Conservation (phyloP, 352 stramenopile species). For the Pythium brachiatum region DNA sequence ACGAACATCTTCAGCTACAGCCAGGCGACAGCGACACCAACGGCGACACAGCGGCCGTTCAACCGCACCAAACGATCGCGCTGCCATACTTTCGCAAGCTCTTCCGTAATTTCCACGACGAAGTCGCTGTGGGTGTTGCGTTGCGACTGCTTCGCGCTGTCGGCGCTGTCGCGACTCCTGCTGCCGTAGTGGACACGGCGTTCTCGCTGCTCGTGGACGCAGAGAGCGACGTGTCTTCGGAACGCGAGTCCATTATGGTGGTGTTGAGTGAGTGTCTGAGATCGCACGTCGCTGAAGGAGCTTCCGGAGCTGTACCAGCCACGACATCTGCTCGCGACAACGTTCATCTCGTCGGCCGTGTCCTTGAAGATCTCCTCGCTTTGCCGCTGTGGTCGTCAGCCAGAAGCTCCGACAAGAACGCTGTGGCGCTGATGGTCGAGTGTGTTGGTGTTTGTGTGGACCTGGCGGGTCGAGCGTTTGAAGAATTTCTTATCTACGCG, state of each 20-base stretch:
- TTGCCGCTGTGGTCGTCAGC: conserved; percentile 28
- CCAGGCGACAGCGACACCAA: neutral
- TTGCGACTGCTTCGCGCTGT: conserved; percentile 49
- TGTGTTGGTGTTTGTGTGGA: conserved; percentile 73
- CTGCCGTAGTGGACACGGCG: conserved; percentile 63
- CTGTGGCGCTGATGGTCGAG: conserved; percentile 60
- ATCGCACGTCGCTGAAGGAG: conserved; percentile 16
- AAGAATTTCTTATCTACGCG: conserved; percentile 61
- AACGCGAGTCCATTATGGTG: conserved; percentile 41
- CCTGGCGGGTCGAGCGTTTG: conserved; percentile 51
- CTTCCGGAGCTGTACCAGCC: neutral
- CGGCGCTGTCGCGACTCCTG: conserved; percentile 45
- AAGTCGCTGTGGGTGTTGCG: conserved; percentile 48
- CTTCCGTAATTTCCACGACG: conserved; percentile 67
- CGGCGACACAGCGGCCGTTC: conserved; percentile 2
- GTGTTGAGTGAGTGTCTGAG: conserved; percentile 67
- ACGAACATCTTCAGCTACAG: conserved; percentile 29
- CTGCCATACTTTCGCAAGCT: conserved; percentile 81
- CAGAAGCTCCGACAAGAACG: conserved; percentile 9
- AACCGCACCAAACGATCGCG: conserved; percentile 22
- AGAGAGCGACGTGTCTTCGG: neutral
- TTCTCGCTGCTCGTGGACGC: conserved; percentile 36
- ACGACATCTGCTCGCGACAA: conserved; percentile 26
- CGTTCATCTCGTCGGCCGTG: conserved; percentile 62
- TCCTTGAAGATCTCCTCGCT: conserved; percentile 71